Conservation (phyloP, 192 early-diverging fungal species). For the Umbelopsis vinacea region DNA sequence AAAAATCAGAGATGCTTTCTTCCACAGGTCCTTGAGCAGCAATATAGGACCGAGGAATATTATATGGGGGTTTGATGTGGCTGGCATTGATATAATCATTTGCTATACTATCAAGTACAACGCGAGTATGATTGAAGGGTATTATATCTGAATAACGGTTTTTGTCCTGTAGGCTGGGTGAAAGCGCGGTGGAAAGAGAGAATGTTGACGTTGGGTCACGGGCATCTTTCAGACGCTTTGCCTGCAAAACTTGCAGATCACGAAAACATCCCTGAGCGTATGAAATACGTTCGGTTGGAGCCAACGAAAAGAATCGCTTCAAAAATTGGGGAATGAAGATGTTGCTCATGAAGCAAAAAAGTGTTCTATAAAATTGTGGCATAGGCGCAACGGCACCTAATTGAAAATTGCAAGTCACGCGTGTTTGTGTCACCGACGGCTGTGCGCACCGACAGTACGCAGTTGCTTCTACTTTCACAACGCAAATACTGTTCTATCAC, state of each 20-base stretch:
- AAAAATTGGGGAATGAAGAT: not conserved
- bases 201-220: constrained; percentile 26
- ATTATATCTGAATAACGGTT: constrained; percentile 48
- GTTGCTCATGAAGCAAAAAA: constrained; percentile 6
- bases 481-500: no score
- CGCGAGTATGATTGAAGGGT: constrained; percentile 31
- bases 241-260: constrained; percentile 23
- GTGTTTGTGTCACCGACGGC: not conserved
- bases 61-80: constrained; percentile 56
- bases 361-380: not conserved
- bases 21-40: constrained; percentile 87
- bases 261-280: constrained; percentile 10
- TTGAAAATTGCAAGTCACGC: not conserved
- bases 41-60: constrained; percentile 68
- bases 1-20: constrained; percentile 80
- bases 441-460: no score
- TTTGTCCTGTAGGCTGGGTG: not conserved
- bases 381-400: no score
- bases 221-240: constrained; percentile 24
- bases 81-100: constrained; percentile 83
- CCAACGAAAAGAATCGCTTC: not conserved
- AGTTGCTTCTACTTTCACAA: no score
- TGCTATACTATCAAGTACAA: not conserved
- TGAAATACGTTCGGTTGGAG: not conserved
- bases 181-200: constrained; percentile 12